Base-by-base conservation (phyloP, 257 asterid species). In the Solanum chiquidenum region DNA sequence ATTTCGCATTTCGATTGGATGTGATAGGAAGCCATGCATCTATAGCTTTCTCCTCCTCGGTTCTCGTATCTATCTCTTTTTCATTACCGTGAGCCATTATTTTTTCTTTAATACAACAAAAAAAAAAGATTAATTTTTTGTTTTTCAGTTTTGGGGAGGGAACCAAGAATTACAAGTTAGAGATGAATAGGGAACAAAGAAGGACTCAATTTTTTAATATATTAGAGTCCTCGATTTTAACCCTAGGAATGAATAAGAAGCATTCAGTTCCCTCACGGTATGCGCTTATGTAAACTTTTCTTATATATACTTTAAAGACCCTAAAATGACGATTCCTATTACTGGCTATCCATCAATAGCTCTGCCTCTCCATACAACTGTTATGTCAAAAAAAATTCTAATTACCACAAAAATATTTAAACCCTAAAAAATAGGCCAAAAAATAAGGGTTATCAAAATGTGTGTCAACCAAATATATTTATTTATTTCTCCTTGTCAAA, bases 21-120 rank as follows among this genome's bases (percentile, higher is more conserved):
- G 95, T 92, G 75, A 95, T 87, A 10, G 98, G 98, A 34, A 95
- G 97, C 98, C 98, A 95, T 1, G 88, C 94, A 7, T 95, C 92
- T 5, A 94, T 90, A 60, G 91, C 91, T 83, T 88, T 86, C 89
- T 92, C 84, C 87, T 89, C 91, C 27, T 89, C 90, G 9, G 92
- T 89, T 83, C 49, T 89, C 3, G 7, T 6, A 31, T 82, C 69
- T 16, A 29, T 20, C 37, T 79, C 85, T 29, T 49, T 49, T 31
- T 5, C 69, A 49, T 46, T 49, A 49, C 2, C 31, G 1, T 18
- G 69, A 82, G 86, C 69, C 86, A 82, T 82, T 21, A 46, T 42
- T 10, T 44, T 80, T 27, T 20, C 2, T 29, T 77, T 77, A 25
- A 21, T 79, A 4, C 9, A 27, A 25, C 35, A 37, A 37, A 16